phyloP scores from a whole-genome alignment of 495 filamentous ascomycete genomes.

The Wilcoxina mikolae region DNA sequence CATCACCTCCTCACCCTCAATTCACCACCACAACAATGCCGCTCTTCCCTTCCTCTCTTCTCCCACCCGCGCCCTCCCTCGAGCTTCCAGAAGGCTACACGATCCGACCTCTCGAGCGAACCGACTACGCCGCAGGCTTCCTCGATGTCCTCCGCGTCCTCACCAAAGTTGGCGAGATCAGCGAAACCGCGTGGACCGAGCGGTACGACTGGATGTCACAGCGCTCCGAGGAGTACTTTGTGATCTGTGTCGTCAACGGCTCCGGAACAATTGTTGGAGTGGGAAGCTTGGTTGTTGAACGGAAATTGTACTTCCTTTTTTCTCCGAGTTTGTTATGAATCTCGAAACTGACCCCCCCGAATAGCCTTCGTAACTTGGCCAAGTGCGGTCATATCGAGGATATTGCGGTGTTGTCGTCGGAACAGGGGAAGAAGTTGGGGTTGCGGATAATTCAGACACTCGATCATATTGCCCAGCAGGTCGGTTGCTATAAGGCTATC shows the following conservation, averaged over 20 bases:
- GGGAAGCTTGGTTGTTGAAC: conserved; percentile 70
- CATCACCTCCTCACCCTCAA: not conserved
- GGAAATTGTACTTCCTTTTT: conserved; percentile 47
- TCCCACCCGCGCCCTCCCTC: conserved; percentile 57
- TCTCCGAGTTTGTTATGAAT: not conserved
- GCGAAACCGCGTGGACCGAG: conserved; percentile 54
- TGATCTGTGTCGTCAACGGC: conserved; percentile 67
- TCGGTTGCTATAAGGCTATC: conserved; percentile 39
- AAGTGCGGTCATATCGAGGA: conserved; percentile 95
- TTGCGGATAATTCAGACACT: conserved; percentile 85
- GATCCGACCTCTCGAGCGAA: conserved; percentile 61
- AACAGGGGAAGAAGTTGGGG: conserved; percentile 94
- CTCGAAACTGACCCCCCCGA: not conserved
- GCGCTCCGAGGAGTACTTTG: conserved; percentile 67
- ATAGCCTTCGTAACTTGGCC: conserved; percentile 56
- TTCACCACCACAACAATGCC: conserved; percentile 4
- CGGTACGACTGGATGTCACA: conserved; percentile 73
- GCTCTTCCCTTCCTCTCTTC: conserved; percentile 40
- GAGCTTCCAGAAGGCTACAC: conserved; percentile 65
- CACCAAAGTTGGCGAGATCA: conserved; percentile 83
- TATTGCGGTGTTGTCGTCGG: conserved; percentile 82
- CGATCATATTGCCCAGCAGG: conserved; percentile 40
- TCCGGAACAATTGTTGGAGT: conserved; percentile 60
- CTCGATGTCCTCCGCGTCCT: conserved; percentile 82
- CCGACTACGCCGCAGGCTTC: conserved; percentile 66